A percentile compares a stretch with the other conserved stretches of the same genome.
Conservation (phyloP, 768 basidiomycete species). For the Gloeostereum incarnatum region DNA sequence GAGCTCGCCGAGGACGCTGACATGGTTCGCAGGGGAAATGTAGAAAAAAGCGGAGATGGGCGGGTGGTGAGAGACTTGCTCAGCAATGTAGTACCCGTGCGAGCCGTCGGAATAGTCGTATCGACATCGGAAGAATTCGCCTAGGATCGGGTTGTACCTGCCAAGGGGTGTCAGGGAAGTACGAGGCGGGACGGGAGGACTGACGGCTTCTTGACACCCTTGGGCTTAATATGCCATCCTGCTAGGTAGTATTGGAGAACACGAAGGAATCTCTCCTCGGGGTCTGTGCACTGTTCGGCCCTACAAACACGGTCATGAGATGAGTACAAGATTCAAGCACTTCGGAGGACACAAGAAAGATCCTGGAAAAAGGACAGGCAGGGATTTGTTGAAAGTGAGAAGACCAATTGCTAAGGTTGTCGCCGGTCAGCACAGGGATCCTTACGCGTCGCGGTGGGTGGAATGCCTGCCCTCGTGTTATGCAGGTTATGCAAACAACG, state of each 20-base stretch:
- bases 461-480: too few relatives aligned
- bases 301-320: too few relatives aligned
- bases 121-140: slow-evolving; percentile 95
- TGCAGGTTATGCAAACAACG: too few relatives aligned
- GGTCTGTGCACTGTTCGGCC: slow-evolving; percentile 68
- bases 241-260: slow-evolving; percentile 93
- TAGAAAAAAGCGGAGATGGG: slow-evolving; percentile 96
- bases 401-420: too few relatives aligned
- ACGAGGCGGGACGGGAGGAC: slow-evolving; percentile 17
- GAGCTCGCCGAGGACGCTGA: slow-evolving; percentile 86
- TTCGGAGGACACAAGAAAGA: too few relatives aligned
- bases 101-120: slow-evolving; percentile 90
- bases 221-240: slow-evolving; percentile 99
- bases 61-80: slow-evolving; percentile 97
- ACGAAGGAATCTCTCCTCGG: slow-evolving; percentile 85
- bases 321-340: too few relatives aligned
- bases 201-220: slow-evolving; percentile 98
- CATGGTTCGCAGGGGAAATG: slow-evolving; percentile 80
- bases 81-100: slow-evolving; percentile 93
- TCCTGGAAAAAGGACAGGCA: too few relatives aligned
- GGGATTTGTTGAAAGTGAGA: too few relatives aligned
- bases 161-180: neutral
- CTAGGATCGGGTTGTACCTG: slow-evolving; percentile 94
- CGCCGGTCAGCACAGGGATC: too few relatives aligned
- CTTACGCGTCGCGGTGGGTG: too few relatives aligned